phyloP scores from a whole-genome alignment of 2,329 filamentous ascomycete species.

The Ophiognomonia clavigignenti-juglandacearum region DNA sequence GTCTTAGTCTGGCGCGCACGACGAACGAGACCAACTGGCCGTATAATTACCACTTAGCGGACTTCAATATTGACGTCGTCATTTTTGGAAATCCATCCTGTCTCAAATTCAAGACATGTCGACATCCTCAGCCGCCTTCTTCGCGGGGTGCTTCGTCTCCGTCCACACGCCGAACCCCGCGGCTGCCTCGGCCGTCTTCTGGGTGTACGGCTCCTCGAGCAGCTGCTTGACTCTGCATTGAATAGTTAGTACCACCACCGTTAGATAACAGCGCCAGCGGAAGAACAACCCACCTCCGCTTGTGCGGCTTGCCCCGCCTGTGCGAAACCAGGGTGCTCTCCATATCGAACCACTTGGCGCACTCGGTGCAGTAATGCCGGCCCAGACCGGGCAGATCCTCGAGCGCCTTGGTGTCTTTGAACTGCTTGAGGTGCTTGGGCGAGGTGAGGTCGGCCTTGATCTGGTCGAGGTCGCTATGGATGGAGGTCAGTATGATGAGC shows the following conservation, averaged over 20 bases:
- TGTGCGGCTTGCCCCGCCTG: slow-evolving; percentile 85
- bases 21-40: too few species aligned
- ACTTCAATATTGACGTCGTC: too few species aligned
- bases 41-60: too few species aligned
- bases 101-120: slow-evolving; percentile 35
- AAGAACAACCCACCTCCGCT: slow-evolving; percentile 67
- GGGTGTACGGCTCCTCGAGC: slow-evolving; percentile 78
- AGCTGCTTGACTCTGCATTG: slow-evolving; percentile 68
- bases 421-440: slow-evolving; percentile 73
- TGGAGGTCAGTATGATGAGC: slow-evolving; percentile 10
- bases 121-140: slow-evolving; percentile 39
- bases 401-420: slow-evolving; percentile 69
- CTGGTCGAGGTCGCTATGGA: slow-evolving; percentile 79
- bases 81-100: too few species aligned
- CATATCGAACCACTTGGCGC: slow-evolving; percentile 93
- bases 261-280: neutral
- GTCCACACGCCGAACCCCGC: slow-evolving; percentile 67
- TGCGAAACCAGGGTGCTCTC: slow-evolving; percentile 72
- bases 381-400: slow-evolving; percentile 90
- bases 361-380: slow-evolving; percentile 83
- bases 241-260: slow-evolving; percentile 15
- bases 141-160: slow-evolving; percentile 52
- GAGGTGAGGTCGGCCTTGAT: slow-evolving; percentile 77
- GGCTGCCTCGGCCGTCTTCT: slow-evolving; percentile 80
- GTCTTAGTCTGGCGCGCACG: too few species aligned